These are phyloP conservation scores for Aurinia saxatilis DNA, from an alignment of 345 rosid species.

Conservation along the genomic window DNA sequence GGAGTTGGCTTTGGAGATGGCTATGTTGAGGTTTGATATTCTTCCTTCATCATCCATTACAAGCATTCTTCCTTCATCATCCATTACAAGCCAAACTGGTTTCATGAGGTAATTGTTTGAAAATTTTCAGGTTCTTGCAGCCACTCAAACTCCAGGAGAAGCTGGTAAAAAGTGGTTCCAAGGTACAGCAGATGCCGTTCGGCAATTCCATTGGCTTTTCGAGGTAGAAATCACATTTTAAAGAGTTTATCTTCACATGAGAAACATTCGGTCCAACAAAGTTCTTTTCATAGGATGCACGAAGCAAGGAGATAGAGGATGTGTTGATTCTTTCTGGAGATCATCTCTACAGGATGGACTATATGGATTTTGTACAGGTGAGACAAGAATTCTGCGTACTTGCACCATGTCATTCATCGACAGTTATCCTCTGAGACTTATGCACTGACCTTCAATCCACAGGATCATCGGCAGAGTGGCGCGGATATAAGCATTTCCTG, in stretches of 20 bases:
- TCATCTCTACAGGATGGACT: constrained; percentile 91
- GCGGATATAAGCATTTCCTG: constrained; percentile 87
- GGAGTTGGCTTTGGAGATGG: constrained; percentile 85
- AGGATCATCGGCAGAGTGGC: constrained; percentile 88
- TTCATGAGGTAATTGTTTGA: neutral
- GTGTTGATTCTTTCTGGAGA: constrained; percentile 91
- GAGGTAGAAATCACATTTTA: constrained; percentile 45
- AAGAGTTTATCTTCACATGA: neutral
- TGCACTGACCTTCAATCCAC: constrained; percentile 19
- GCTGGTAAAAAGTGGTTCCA: constrained; percentile 88
- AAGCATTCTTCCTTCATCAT: constrained; percentile 10
- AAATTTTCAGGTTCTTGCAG: constrained; percentile 60
- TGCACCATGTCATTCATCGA: neutral
- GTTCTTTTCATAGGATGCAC: constrained; percentile 41
- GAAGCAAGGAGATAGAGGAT: constrained; percentile 80
- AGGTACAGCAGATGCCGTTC: constrained; percentile 95
- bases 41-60: too few relatives aligned
- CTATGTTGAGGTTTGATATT: constrained; percentile 63
- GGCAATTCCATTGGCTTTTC: constrained; percentile 96
- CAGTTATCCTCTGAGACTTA: constrained; percentile 1
- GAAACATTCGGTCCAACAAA: neutral
- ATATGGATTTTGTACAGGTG: constrained; percentile 92
- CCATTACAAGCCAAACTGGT: neutral
- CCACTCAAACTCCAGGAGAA: constrained; percentile 95
- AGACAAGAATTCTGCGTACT: neutral